A percentile compares a stretch with the other conserved stretches of the same genome.
Evolutionary conservation across 257 asterid species (phyloP).

Genomic region (Rhazya stricta): DNA sequence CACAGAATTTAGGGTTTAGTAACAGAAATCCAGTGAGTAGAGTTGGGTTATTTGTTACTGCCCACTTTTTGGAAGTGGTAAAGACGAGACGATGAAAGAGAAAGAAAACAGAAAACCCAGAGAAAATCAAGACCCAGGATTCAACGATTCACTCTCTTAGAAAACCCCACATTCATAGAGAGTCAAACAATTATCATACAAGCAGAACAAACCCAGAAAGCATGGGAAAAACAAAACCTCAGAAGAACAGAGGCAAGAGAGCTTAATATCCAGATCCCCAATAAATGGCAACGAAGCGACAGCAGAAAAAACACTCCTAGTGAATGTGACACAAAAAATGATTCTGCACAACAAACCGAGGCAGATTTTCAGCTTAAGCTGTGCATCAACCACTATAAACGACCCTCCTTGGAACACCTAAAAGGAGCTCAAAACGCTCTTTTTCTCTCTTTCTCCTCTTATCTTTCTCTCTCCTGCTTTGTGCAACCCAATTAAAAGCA

Average conservation of each 20-base stretch:
- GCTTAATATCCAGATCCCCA: constrained; percentile 44
- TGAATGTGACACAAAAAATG: constrained; percentile 16
- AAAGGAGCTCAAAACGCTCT: constrained; percentile 23
- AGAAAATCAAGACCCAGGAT: constrained; percentile 14
- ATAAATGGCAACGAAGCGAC: constrained; percentile 22
- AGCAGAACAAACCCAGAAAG: not conserved
- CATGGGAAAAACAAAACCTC: constrained; percentile 10
- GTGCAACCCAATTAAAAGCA: constrained; percentile 40
- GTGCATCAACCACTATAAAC: constrained; percentile 27
- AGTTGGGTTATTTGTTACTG: not conserved
- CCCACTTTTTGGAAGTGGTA: constrained; percentile 9
- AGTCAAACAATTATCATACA: not conserved
- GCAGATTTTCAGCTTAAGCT: constrained; percentile 22
- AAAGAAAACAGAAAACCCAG: constrained; percentile 12
- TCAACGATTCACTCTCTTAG: constrained; percentile 34
- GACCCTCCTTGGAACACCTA: constrained; percentile 33
- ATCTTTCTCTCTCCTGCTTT: constrained; percentile 23
- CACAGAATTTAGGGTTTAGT: constrained; percentile 13
- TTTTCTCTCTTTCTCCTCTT: constrained; percentile 8
- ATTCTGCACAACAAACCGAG: constrained; percentile 18
- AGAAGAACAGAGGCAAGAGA: constrained; percentile 11
- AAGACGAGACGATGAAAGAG: constrained; percentile 7
- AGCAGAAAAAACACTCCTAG: constrained; percentile 13
- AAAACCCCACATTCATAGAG: constrained; percentile 26
- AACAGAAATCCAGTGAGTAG: constrained; percentile 12